Evolutionary conservation across 257 asterid genomes (phyloP).

Genomic region (Solanum etuberosum): DNA sequence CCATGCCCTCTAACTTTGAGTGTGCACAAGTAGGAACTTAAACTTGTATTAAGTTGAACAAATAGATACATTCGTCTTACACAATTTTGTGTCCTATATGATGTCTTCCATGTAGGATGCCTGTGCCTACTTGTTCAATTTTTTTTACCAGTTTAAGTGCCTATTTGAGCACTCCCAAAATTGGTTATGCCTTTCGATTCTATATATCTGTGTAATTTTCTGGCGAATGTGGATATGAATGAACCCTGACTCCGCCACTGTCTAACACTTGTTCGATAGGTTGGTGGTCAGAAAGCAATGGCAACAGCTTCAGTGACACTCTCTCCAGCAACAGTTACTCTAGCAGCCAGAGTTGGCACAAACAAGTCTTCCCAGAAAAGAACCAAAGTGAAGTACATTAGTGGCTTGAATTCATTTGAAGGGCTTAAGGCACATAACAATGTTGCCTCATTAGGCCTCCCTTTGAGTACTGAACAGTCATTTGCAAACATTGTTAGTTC

Average conservation of each 20-base stretch:
- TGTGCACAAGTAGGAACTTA: neutral
- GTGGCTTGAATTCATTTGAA: constrained; percentile 56
- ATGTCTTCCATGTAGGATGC: neutral
- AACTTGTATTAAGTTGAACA: neutral
- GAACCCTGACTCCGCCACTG: neutral
- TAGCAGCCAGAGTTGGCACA: constrained; percentile 24
- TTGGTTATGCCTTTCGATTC: neutral
- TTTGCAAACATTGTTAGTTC: constrained; percentile 54
- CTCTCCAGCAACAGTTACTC: constrained; percentile 26
- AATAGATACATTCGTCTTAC: neutral
- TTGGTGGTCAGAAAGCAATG: constrained; percentile 17
- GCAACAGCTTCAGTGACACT: constrained; percentile 29
- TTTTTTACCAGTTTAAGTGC: neutral
- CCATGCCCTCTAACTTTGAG: neutral
- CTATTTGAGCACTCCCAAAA: too few species aligned
- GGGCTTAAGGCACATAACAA: constrained; percentile 72
- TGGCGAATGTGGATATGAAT: neutral
- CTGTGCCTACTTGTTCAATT: neutral
- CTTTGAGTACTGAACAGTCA: constrained; percentile 42
- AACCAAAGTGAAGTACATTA: constrained; percentile 35
- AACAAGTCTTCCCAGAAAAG: constrained; percentile 18
- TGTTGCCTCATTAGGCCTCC: constrained; percentile 46
- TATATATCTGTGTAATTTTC: neutral
- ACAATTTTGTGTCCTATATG: neutral
- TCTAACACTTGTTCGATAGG: neutral